phyloP scores from a whole-genome alignment of 2,329 filamentous ascomycete species.

The Colletotrichum phormii region DNA sequence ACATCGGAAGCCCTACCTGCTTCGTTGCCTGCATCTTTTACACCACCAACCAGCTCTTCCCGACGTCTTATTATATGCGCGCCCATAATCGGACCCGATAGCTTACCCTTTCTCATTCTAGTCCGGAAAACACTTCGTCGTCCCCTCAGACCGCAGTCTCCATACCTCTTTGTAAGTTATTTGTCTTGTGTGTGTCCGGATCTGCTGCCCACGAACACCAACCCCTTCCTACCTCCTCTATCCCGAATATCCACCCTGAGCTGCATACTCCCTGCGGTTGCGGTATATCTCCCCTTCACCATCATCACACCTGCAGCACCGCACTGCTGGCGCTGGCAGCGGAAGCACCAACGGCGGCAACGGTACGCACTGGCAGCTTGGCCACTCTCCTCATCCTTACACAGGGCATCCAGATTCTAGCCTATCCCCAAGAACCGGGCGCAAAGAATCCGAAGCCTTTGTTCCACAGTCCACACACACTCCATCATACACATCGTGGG shows the following conservation, averaged over 20 bases:
- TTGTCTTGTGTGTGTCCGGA: conserved; percentile 17
- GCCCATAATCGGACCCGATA: conserved; percentile 31
- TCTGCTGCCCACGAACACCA: neutral
- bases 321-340: conserved; percentile 9
- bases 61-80: conserved; percentile 34
- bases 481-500: conserved; percentile 29
- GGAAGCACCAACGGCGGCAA: neutral
- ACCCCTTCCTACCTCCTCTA: conserved; percentile 1
- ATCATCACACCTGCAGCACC: conserved; percentile 1
- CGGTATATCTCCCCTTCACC: conserved; percentile 32
- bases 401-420: conserved; percentile 5
- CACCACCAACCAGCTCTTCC: neutral
- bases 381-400: conserved; percentile 8
- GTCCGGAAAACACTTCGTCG: conserved; percentile 4
- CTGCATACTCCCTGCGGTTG: conserved; percentile 26
- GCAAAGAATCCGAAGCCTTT: conserved; percentile 24
- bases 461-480: conserved; percentile 20
- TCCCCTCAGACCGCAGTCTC: neutral
- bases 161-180: conserved; percentile 26
- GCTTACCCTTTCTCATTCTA: conserved; percentile 33
- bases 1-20: conserved; percentile 36
- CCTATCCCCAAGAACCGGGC: conserved; percentile 15
- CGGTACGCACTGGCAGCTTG: conserved; percentile 1
- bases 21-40: neutral
- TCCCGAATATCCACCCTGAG: conserved; percentile 31